These are phyloP conservation scores for Prunella vulgaris DNA, from an alignment of 257 asterid species.

Conservation along the genomic window DNA sequence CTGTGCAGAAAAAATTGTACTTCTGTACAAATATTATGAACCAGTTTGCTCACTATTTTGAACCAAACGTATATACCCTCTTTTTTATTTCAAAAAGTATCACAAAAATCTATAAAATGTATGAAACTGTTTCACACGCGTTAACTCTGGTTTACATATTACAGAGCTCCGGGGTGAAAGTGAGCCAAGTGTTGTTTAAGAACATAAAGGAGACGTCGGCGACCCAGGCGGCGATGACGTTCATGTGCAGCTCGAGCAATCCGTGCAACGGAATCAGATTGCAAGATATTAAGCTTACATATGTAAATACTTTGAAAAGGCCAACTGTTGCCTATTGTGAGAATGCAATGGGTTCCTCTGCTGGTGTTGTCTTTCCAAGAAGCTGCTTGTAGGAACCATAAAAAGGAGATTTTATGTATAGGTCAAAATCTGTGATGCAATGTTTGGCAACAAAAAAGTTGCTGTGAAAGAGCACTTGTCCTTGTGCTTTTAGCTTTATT, in stretches of 20 bases:
- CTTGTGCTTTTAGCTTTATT: conserved; percentile 1
- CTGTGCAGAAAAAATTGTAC: no score
- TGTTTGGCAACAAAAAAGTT: neutral
- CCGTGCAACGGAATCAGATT: conserved; percentile 59
- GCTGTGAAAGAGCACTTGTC: neutral
- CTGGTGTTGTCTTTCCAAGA: conserved; percentile 49
- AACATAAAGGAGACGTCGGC: conserved; percentile 71
- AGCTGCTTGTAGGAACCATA: conserved; percentile 38
- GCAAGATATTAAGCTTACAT: conserved; percentile 49
- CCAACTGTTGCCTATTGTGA: conserved; percentile 48
- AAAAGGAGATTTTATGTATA: neutral
- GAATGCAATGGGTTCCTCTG: conserved; percentile 43
- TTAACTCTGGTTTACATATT: neutral
- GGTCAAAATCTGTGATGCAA: neutral
- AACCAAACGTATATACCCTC: no score
- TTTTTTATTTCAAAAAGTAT: neutral
- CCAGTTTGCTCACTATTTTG: no score
- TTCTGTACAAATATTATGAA: no score
- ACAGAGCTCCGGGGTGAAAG: conserved; percentile 63
- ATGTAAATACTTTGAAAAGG: conserved; percentile 26
- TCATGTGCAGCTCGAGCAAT: conserved; percentile 48
- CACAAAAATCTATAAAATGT: neutral
- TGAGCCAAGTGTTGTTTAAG: conserved; percentile 49
- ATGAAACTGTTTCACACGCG: neutral
- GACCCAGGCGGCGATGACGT: conserved; percentile 61